A percentile compares a stretch with the other conserved stretches of the same genome.
Evolutionary conservation across 306 rosid genomes (phyloP).

Genomic region (Amphicarpaea edgeworthii): DNA sequence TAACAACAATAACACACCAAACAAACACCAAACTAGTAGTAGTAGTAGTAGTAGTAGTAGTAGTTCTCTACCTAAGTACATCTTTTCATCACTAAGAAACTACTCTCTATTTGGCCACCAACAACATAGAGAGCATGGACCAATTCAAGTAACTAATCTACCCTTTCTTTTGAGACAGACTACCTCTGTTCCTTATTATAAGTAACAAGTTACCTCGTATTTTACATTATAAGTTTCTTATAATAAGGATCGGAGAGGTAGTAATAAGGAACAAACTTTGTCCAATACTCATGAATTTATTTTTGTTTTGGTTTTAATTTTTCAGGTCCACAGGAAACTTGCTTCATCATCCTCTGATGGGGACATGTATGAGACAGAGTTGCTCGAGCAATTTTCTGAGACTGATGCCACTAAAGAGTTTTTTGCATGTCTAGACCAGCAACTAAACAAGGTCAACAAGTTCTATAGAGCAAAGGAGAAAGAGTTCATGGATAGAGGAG

Average conservation of each 20-base stretch:
- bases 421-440: slow-evolving; percentile 81
- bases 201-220: too few species aligned
- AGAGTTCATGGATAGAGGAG: slow-evolving; percentile 92
- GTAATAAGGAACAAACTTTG: neutral
- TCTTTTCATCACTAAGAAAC: slow-evolving; percentile 66
- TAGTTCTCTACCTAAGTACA: slow-evolving; percentile 53
- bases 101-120: slow-evolving; percentile 69
- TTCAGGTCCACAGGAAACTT: slow-evolving; percentile 85
- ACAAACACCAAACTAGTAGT: slow-evolving; percentile 39
- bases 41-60: too few species aligned
- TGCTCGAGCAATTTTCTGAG: slow-evolving; percentile 84
- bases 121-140: slow-evolving; percentile 77
- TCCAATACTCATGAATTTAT: neutral
- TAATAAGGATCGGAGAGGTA: too few species aligned
- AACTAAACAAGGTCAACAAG: slow-evolving; percentile 88
- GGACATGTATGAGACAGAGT: slow-evolving; percentile 91
- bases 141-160: slow-evolving; percentile 73
- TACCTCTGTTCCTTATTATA: too few species aligned
- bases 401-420: slow-evolving; percentile 84
- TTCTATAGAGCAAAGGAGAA: slow-evolving; percentile 80
- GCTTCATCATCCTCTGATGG: slow-evolving; percentile 79
- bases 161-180: slow-evolving; percentile 28
- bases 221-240: too few species aligned
- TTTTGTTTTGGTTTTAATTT: neutral
- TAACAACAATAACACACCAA: slow-evolving; percentile 42